These are phyloP conservation scores for Polytolypa hystricis DNA, from an alignment of 2,329 filamentous ascomycete genomes.

Conservation along the genomic window DNA sequence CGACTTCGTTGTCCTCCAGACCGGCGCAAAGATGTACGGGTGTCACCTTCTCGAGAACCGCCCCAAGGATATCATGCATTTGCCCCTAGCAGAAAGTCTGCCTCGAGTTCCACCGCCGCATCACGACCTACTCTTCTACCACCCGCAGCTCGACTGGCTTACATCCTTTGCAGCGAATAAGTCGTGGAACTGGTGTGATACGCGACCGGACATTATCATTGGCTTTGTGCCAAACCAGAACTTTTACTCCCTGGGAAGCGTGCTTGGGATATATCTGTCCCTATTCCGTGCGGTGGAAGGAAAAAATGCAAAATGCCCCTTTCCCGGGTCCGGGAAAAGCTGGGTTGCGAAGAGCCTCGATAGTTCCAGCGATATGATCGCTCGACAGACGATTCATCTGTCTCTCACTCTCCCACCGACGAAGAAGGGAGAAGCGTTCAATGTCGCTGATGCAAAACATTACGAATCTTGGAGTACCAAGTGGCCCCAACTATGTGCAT, in stretches of 20 bases:
- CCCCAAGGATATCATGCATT: conserved; percentile 13
- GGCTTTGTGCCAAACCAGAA: background rate
- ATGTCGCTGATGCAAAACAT: background rate
- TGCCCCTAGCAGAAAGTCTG: conserved; percentile 29
- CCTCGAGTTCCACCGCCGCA: conserved; percentile 33
- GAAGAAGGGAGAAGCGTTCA: background rate
- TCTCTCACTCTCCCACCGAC: background rate
- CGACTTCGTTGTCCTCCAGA: conserved; percentile 32
- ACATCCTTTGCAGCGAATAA: conserved; percentile 7
- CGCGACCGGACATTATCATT: background rate
- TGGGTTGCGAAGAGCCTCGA: background rate
- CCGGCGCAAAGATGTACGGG: conserved; percentile 30
- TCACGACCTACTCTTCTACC: conserved; percentile 37
- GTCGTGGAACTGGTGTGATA: background rate
- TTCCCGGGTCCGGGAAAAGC: background rate
- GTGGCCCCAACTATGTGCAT: background rate
- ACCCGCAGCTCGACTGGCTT: conserved; percentile 34
- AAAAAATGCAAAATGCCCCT: background rate
- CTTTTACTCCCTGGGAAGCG: background rate
- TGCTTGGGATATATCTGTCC: background rate
- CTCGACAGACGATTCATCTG: background rate
- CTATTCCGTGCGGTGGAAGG: background rate
- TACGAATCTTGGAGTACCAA: background rate
- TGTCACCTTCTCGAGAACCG: conserved; percentile 20
- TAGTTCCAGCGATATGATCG: background rate